Conservation (phyloP, 2,329 filamentous ascomycete species). For the Talaromyces atroroseus region DNA sequence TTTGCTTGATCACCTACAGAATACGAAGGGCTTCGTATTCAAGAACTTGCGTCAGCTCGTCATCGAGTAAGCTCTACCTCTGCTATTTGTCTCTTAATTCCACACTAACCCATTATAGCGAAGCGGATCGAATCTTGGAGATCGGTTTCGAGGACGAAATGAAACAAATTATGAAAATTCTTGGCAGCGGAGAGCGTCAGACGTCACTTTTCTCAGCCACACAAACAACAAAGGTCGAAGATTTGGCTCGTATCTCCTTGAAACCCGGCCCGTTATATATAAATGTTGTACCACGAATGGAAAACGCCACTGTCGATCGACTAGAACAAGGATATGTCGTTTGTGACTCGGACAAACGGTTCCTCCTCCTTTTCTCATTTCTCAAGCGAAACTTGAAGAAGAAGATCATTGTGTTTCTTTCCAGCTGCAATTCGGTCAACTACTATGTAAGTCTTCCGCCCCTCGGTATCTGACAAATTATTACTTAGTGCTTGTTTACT, state of each 20-base stretch:
- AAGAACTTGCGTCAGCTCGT: constrained; percentile 89
- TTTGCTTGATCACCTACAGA: constrained; percentile 88
- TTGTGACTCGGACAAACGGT: constrained; percentile 88
- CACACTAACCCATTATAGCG: constrained; percentile 30
- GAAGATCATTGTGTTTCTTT: constrained; percentile 97
- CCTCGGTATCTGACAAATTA: not conserved
- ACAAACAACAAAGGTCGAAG: constrained; percentile 97
- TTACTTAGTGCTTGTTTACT: not conserved
- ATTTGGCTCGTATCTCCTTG: constrained; percentile 88
- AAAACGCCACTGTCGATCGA: constrained; percentile 86
- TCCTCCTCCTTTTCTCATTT: constrained; percentile 90
- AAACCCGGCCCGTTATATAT: constrained; percentile 89
- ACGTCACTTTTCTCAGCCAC: constrained; percentile 99
- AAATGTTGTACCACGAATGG: constrained; percentile 87
- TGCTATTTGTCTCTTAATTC: not conserved
- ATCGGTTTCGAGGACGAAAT: constrained; percentile 99
- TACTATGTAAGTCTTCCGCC: constrained; percentile 61
- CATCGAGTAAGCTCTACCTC: constrained; percentile 56
- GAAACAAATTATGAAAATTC: constrained; percentile 89
- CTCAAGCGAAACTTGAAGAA: constrained; percentile 88
- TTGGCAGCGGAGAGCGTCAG: constrained; percentile 80
- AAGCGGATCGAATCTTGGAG: constrained; percentile 93
- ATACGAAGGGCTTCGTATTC: constrained; percentile 81
- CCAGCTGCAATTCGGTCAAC: constrained; percentile 86
- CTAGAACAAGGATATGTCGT: constrained; percentile 94